Evolutionary conservation across 1,284 basidiomycete species (phyloP).

Genomic region (Stereum hirsutum): DNA sequence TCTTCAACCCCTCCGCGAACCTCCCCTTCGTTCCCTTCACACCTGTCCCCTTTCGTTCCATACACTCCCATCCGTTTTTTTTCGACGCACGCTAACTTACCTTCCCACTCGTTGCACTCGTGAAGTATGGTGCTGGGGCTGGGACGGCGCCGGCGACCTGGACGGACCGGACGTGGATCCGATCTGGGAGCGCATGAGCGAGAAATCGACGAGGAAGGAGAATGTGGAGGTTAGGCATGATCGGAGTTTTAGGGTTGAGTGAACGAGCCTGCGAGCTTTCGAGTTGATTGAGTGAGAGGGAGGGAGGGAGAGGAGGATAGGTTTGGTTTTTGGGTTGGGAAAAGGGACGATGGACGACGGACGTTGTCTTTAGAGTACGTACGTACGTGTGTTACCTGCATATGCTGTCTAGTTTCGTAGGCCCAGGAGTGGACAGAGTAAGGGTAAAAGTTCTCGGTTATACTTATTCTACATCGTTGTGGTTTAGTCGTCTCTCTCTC

Average conservation of each 20-base stretch:
- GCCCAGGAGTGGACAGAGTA: too few species aligned
- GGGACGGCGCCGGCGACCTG: slow-evolving; percentile 94
- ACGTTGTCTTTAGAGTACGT: background rate
- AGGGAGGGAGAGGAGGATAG: too few species aligned
- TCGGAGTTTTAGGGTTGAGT: slow-evolving; percentile 26
- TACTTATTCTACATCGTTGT: too few species aligned
- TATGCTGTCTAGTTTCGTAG: too few species aligned
- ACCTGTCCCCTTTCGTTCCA: too few species aligned
- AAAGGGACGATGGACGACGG: background rate
- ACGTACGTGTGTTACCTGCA: too few species aligned
- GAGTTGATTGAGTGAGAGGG: too few species aligned
- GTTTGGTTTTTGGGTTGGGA: background rate
- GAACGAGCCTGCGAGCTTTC: too few species aligned
- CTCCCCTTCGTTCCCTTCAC: too few species aligned
- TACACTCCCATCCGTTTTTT: background rate
- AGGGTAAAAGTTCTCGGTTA: too few species aligned
- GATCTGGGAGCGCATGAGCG: slow-evolving; percentile 84
- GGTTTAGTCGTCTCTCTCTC: too few species aligned
- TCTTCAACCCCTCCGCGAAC: too few species aligned
- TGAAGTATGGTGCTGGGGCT: slow-evolving; percentile 96
- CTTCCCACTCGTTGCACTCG: background rate
- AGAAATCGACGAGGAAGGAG: slow-evolving; percentile 49
- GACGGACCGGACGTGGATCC: slow-evolving; percentile 94
- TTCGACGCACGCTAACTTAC: background rate
- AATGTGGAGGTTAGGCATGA: slow-evolving; percentile 72